Percentiles rank a stretch among this genome's conserved stretches.
Conservation (phyloP, 306 rosid genomes). For the Dryas drummondii region DNA sequence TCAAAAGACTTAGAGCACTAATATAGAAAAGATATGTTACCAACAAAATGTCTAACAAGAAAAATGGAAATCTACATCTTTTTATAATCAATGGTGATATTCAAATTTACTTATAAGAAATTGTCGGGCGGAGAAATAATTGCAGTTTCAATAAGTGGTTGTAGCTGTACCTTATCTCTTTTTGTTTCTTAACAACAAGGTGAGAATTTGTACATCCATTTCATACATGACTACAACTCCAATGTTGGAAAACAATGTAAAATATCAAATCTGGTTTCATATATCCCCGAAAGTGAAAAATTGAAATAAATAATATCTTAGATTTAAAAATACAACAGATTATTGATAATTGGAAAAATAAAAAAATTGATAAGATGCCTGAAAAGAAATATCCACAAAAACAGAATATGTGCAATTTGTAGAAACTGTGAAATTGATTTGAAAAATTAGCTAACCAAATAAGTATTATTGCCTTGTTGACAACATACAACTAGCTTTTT, state of each 20-base stretch:
- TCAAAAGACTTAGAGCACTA: neutral
- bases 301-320: neutral
- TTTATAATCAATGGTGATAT: neutral
- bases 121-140: neutral
- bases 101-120: neutral
- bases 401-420: constrained; percentile 1
- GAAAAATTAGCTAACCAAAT: constrained; percentile 9
- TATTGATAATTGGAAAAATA: neutral
- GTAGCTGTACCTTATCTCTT: neutral
- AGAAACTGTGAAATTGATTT: neutral
- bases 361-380: neutral
- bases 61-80: neutral
- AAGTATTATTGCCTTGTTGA: neutral
- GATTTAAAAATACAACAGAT: neutral
- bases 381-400: neutral
- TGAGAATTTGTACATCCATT: no score
- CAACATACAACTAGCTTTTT: constrained; percentile 1
- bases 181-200: neutral
- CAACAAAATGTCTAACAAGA: neutral
- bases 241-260: neutral
- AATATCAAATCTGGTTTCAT: neutral
- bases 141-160: neutral
- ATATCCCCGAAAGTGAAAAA: neutral
- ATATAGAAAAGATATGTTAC: neutral
- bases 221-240: neutral